Base-by-base conservation (phyloP, 2,329 filamentous ascomycete genomes). In the Penicillium verrucosum region DNA sequence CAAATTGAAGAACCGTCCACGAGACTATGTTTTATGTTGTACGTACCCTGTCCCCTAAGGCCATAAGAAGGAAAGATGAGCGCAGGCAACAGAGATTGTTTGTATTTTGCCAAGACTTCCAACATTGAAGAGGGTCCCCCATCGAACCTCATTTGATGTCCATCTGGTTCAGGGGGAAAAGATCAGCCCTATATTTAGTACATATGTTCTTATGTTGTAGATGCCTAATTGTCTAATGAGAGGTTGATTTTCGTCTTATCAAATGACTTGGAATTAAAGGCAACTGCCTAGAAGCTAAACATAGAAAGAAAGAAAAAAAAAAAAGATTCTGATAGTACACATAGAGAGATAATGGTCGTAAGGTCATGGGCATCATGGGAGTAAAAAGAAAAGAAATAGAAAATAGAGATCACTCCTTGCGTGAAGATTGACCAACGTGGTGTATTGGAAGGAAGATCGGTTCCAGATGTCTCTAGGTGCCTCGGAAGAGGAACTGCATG, bases 401-500 rank as follows among this genome's bases (percentile, higher is more conserved):
- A 27, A 29, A 14, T 34, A 32, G 41, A 48, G 32, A 34, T 12
- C 2, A 29, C 21, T 43, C 42, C 37, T 37, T n/a, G 40, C 32
- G 18, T 29, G 23, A 16, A 8, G 18, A 44, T 44, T 45, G 57
- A 56, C 38, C 34, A 43, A 41, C 9, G 48, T 53, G 58, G 45
- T 27, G 43, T 38, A 36, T 34, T 34, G 11, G 11, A 16, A 29
- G 34, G 29, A 32, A 18, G 7, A 27, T 7, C n/a, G 18, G 16
- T 21, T 12, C 11, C 21, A 21, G 21, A 32, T 32, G 30, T 6
- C 30, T 32, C 30, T 74, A 87, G 47, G 78, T 82, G 48, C 92
- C 92, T 36, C 92, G 85, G 83, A 99, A 99, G 63, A 99, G 79
- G 76, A 99, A 99, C 75, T 96, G 90, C 83, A 99, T 89, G 71